phyloP scores from a whole-genome alignment of 2,329 filamentous ascomycete genomes.

The Lizonia empirigonia region DNA sequence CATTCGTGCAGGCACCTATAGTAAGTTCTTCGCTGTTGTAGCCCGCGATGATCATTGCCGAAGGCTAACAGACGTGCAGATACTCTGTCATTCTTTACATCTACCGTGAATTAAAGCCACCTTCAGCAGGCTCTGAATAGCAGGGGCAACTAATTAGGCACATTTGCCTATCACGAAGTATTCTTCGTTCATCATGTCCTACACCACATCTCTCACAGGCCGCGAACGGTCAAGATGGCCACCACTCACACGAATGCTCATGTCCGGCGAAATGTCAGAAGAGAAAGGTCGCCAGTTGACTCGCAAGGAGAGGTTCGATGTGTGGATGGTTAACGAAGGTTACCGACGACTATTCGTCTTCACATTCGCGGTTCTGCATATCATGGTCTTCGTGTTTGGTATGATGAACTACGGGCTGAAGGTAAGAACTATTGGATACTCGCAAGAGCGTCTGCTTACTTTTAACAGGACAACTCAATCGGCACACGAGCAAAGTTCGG shows the following conservation, averaged over 20 bases:
- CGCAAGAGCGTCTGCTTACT: constrained; percentile 12
- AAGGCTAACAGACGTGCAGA: constrained; percentile 32
- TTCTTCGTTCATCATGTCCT: constrained; percentile 36
- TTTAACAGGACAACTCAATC: constrained; percentile 64
- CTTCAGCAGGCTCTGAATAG: constrained; percentile 50
- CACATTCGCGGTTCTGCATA: constrained; percentile 74
- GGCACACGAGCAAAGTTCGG: constrained; percentile 71
- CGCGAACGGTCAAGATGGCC: constrained; percentile 79
- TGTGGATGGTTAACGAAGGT: constrained; percentile 90
- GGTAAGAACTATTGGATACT: constrained; percentile 34
- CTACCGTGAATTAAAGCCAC: constrained; percentile 33
- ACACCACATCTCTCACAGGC: constrained; percentile 43
- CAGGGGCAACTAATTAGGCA: constrained; percentile 33
- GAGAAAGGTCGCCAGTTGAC: constrained; percentile 72
- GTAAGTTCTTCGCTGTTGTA: constrained; percentile 31
- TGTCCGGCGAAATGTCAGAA: constrained; percentile 81
- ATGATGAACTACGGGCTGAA: constrained; percentile 82
- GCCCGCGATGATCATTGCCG: constrained; percentile 11
- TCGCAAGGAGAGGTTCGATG: constrained; percentile 73
- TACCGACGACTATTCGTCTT: constrained; percentile 82
- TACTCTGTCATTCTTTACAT: constrained; percentile 42
- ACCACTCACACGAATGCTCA: constrained; percentile 78
- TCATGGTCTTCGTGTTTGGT: constrained; percentile 78
- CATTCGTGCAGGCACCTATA: constrained; percentile 48
- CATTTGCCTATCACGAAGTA: constrained; percentile 15